Conservation (phyloP, 225 moss, liverwort and hornwort genomes). For the Neckera pumila region DNA sequence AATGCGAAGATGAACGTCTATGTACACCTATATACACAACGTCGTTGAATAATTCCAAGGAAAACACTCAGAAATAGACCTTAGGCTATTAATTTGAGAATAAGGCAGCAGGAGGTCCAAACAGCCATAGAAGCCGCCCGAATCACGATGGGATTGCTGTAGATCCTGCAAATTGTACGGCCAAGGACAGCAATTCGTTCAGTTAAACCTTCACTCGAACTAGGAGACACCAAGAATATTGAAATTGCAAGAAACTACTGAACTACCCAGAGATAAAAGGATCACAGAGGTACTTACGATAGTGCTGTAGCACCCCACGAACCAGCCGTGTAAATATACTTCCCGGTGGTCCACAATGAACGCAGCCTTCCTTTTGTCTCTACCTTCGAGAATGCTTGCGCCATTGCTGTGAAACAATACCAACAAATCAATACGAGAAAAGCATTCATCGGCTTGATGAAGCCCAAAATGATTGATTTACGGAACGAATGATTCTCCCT, state of each 20-base stretch:
- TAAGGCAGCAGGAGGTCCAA: slow-evolving; percentile 79
- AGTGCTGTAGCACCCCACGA: slow-evolving; percentile 72
- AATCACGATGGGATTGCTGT: slow-evolving; percentile 57
- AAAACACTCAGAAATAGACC: not conserved
- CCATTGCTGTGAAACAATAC: slow-evolving; percentile 40
- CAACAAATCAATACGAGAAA: not conserved
- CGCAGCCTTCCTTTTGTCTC: slow-evolving; percentile 50
- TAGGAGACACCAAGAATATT: not conserved
- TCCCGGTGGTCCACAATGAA: slow-evolving; percentile 60
- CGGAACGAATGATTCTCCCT: not conserved
- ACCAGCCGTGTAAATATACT: slow-evolving; percentile 59
- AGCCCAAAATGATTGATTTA: not conserved
- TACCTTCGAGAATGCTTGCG: slow-evolving; percentile 52
- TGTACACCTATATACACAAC: slow-evolving; percentile 8
- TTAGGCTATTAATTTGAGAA: slow-evolving; percentile 13
- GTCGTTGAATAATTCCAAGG: not conserved
- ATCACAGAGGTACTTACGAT: slow-evolving; percentile 40
- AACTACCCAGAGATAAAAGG: not conserved
- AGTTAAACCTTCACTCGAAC: not conserved
- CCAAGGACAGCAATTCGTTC: not conserved
- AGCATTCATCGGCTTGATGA: not conserved
- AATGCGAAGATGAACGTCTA: not conserved
- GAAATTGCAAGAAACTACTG: not conserved
- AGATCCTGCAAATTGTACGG: slow-evolving; percentile 46
- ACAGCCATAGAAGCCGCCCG: slow-evolving; percentile 76